These are phyloP conservation scores for Pestalotiopsis sp. DNA, from an alignment of 2,329 filamentous ascomycete species.

Conservation along the genomic window DNA sequence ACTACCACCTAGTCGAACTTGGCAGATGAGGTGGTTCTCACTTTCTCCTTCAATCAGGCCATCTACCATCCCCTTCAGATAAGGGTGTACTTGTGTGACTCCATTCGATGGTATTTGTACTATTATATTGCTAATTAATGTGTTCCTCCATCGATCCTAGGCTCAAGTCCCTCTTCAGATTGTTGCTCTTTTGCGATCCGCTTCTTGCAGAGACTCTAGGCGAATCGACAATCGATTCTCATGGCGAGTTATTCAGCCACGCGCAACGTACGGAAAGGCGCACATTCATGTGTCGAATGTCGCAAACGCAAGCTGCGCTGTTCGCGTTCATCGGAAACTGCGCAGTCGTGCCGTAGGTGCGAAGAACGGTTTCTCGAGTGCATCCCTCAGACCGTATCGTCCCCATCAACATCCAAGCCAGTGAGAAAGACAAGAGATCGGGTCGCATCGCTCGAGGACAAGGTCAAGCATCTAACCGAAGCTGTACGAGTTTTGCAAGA, in stretches of 20 bases:
- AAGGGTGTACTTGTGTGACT: neutral
- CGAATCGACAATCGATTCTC: neutral
- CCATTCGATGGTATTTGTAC: neutral
- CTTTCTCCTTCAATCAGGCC: neutral
- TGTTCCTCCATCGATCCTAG: neutral
- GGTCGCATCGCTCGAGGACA: neutral
- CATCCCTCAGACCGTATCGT: neutral
- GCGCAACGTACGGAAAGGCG: neutral
- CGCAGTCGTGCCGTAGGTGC: neutral
- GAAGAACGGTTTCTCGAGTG: neutral
- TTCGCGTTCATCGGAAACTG: neutral
- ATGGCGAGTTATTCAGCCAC: neutral
- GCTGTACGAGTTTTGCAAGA: neutral
- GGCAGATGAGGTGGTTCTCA: neutral
- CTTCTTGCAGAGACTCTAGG: neutral
- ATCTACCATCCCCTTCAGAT: neutral
- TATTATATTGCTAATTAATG: neutral
- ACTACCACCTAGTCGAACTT: neutral
- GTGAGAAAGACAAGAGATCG: neutral
- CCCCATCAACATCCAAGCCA: neutral
- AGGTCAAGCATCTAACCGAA: neutral
- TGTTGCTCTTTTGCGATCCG: neutral
- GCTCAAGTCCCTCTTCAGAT: neutral
- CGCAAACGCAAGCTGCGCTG: conserved; percentile 4
- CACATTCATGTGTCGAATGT: neutral